Evolutionary conservation across 176 grass and related monocot genomes (phyloP).

Genomic region (Puya raimondii): DNA sequence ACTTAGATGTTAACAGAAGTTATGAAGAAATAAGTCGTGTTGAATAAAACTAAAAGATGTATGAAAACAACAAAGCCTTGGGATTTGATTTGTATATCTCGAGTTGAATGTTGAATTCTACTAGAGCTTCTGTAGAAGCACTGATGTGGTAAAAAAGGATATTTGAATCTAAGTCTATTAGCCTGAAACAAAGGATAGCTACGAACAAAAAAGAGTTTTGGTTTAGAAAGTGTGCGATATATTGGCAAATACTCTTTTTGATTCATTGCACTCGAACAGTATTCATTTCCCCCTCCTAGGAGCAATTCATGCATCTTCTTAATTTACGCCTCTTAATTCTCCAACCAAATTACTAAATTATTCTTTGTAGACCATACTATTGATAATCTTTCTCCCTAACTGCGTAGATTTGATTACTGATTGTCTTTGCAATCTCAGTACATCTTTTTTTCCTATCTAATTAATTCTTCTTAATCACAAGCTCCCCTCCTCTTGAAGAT

Average conservation of each 20-base stretch:
- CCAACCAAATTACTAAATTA: background rate
- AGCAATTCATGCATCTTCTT: background rate
- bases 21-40: too few relatives aligned
- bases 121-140: too few relatives aligned
- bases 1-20: too few relatives aligned
- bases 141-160: too few relatives aligned
- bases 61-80: too few relatives aligned
- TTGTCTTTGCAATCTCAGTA: too few relatives aligned
- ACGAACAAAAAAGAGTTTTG: background rate
- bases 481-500: background rate
- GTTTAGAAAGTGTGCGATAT: background rate
- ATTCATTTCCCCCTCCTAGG: background rate
- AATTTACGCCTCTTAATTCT: background rate
- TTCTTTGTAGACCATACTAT: too few relatives aligned
- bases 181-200: background rate
- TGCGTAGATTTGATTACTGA: too few relatives aligned
- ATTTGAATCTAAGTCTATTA: background rate
- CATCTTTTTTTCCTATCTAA: background rate
- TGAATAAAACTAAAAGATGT: too few relatives aligned
- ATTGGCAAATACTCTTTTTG: background rate
- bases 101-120: too few relatives aligned
- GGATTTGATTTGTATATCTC: too few relatives aligned
- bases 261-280: background rate
- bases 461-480: slow-evolving; percentile 6
- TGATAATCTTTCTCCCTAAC: too few relatives aligned